Evolutionary conservation across 371 early-diverging fungal genomes (phyloP).

Genomic region (Apophysomyces trapeziformis): DNA sequence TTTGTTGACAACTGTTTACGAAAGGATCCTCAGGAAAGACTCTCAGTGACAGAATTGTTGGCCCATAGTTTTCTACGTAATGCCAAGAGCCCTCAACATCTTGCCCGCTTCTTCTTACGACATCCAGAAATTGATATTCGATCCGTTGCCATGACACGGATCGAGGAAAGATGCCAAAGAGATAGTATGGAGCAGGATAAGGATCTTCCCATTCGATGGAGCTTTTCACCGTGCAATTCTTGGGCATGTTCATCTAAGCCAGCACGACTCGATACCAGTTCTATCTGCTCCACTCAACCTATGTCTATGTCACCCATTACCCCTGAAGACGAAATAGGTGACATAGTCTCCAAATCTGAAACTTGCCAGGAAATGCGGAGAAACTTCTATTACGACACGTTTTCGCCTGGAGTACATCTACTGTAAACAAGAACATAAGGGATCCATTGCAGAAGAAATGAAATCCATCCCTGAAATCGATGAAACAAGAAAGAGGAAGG

Average conservation of each 20-base stretch:
- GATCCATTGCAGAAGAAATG: no score
- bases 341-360: not conserved
- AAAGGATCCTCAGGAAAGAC: conserved; percentile 70
- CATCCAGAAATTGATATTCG: conserved; percentile 12
- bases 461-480: no score
- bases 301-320: not conserved
- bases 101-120: not conserved
- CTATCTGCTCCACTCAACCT: not conserved
- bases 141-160: not conserved
- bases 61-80: conserved; percentile 62
- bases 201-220: not conserved
- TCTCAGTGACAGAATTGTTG: conserved; percentile 69
- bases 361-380: not conserved
- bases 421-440: no score
- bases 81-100: conserved; percentile 22
- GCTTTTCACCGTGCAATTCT: not conserved
- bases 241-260: not conserved
- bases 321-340: not conserved
- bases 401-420: no score
- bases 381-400: no score
- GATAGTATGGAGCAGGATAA: not conserved
- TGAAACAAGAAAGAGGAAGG: no score
- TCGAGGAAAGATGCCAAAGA: not conserved
- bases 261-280: not conserved
- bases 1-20: conserved; percentile 51